Evolutionary conservation across 202 grass and related monocot species (phyloP).

Genomic region (Schoenoplectus tabernaemontani): DNA sequence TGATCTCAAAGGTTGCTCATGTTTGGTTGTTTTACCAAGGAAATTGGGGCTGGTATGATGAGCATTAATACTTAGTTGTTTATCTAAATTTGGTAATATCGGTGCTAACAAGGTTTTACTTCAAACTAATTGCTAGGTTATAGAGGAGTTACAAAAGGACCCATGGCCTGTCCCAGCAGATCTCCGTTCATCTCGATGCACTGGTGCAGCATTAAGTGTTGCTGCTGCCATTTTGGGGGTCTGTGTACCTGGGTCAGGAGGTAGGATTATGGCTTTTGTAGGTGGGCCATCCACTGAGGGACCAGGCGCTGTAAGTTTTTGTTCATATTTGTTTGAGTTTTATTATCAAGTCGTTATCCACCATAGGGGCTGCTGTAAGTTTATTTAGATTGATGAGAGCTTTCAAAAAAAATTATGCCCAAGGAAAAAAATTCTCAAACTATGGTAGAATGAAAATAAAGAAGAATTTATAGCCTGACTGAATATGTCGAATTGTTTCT

Average conservation of each 20-base stretch:
- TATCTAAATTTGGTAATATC: not conserved
- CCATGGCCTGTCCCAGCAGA: slow-evolving; percentile 73
- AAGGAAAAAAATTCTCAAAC: not conserved
- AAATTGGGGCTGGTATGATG: not conserved
- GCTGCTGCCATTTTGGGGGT: slow-evolving; percentile 68
- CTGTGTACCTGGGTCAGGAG: slow-evolving; percentile 88
- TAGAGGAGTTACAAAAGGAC: slow-evolving; percentile 92
- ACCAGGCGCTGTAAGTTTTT: slow-evolving; percentile 65
- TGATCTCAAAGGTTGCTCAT: not conserved
- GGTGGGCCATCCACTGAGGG: slow-evolving; percentile 75
- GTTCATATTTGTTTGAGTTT: slow-evolving; percentile 1
- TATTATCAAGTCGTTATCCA: slow-evolving; percentile 5
- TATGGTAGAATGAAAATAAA: not conserved
- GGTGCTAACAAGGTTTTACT: not conserved
- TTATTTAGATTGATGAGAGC: not conserved
- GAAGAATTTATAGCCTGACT: not conserved
- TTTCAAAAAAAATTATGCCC: not conserved
- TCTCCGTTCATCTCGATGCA: slow-evolving; percentile 76
- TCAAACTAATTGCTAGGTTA: slow-evolving; percentile 44
- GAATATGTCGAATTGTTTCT: not conserved
- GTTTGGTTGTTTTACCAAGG: not conserved
- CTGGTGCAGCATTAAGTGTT: slow-evolving; percentile 68
- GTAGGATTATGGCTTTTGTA: slow-evolving; percentile 93
- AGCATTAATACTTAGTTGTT: not conserved
- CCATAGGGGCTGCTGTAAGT: not conserved